These are phyloP conservation scores for Nephelium lappaceum DNA, from an alignment of 345 rosid genomes.

Conservation along the genomic window DNA sequence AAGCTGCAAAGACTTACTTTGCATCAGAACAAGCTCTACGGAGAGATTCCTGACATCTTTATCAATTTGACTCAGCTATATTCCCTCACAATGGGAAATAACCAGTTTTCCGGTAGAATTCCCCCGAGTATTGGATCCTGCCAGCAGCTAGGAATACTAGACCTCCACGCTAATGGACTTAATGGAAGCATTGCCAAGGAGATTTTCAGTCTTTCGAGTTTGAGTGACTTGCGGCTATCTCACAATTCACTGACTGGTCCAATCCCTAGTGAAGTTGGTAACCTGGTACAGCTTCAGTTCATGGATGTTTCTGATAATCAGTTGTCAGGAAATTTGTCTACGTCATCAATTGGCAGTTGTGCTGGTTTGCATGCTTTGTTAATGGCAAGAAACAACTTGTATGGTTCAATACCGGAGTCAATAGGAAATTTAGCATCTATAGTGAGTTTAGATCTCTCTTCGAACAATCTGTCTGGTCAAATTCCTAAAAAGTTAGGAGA, in stretches of 20 bases:
- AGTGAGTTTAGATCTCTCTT: constrained; percentile 4
- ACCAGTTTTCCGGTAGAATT: constrained; percentile 19
- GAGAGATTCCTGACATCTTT: constrained; percentile 17
- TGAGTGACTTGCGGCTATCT: neutral
- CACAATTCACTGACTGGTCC: constrained; percentile 5
- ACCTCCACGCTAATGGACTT: constrained; percentile 5
- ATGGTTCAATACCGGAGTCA: constrained; percentile 16
- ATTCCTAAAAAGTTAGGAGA: constrained; percentile 9
- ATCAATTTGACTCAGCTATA: constrained; percentile 19
- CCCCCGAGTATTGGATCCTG: constrained; percentile 19
- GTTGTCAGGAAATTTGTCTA: constrained; percentile 22
- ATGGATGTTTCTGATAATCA: constrained; percentile 14
- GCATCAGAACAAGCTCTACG: neutral
- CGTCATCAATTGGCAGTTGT: constrained; percentile 6
- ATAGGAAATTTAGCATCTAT: constrained; percentile 12
- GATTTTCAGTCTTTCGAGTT: constrained; percentile 16
- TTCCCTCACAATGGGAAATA: neutral
- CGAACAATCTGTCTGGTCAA: constrained; percentile 1
- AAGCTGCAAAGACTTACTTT: neutral
- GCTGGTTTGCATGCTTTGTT: constrained; percentile 1
- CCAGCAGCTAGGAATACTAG: neutral
- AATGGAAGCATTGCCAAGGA: constrained; percentile 21
- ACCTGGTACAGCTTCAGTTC: constrained; percentile 16
- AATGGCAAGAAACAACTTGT: constrained; percentile 23
- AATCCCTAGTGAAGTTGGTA: constrained; percentile 1